Base-by-base conservation (phyloP, 768 basidiomycete species). In the Leccinum uliginosum region DNA sequence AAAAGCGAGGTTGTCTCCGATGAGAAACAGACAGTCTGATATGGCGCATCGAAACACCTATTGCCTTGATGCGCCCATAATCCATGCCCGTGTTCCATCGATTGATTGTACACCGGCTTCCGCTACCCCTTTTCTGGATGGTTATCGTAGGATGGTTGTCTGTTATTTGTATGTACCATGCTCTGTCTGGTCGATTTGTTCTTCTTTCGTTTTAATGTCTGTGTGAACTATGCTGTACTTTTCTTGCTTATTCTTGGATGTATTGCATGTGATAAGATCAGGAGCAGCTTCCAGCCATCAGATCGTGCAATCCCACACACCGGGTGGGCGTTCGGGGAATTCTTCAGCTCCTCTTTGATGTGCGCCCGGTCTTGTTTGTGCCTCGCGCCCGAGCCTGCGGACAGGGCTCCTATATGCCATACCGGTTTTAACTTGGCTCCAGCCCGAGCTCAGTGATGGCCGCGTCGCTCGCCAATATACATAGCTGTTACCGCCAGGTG, bases 11-110 rank as follows among this genome's bases (percentile, higher is more conserved):
- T 26, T 10, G n/a, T 29, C 3, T 24, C 45, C 7, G 4, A 12
- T 32, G 45, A 57, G 48, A 40, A 54, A 11, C 30, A 30, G 30
- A 30, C 30, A 19, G 59, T 60, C n/a, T 62, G 27, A 54, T 32
- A 9, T 6, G 5, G 6, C 17, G 48, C 19, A 3, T 38, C 35
- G 35, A 38, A 17, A 17, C 17, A 17, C 30, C 15, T 10, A 10
- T 3, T 40, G 23, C 5, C 30, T 30, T 30, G 30, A 30, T 30
- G 30, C 30, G 30, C 30, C 30, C 30, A 30, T 30, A 30, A n/a
- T 4, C 2, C 38, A 40, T 40, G n/a, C 10, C 34, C 38, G n/a
- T 40, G n/a, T 38, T 21, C 14, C 9, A 6, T 26, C 32, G 26
- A 38, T 32, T 14, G 17, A 32, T 46, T 27, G 35, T 50, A 30